Base-by-base conservation (phyloP, 345 rosid species). In the Populus ilicifolia region DNA sequence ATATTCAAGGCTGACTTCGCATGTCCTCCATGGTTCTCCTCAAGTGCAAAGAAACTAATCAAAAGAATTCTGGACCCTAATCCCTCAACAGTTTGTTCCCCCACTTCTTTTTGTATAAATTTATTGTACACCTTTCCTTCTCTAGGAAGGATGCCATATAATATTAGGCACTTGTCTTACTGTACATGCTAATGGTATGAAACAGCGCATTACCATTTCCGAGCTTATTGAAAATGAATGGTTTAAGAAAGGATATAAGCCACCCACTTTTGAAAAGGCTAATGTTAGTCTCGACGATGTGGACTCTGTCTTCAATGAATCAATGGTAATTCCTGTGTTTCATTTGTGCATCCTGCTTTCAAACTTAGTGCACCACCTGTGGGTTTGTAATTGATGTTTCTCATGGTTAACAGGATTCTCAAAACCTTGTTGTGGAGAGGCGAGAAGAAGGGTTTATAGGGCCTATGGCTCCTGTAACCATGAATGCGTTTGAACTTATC, bases 401-500 rank as follows among this genome's bases (percentile, higher is more conserved):
- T 83, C 25, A 73, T 75, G 65, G 73, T 36, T 71, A 41, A 72
- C 83, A 96, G 98, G 92, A 87, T 80, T 75, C 90, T 77, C 83
- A 14, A 62, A 87, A 89, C 85, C 91, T 94, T 80, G 97, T 96
- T 62, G 97, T 94, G 86, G 99, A 96, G 87, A 88, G 91, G 81
- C 90, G 92, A 73, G 96, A 87, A 78, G 93, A 83, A 82, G 91
- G 92, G 69, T 69, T 67, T 38, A 20, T 46, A 62, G 84, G 81
- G 36, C 86, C 84, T 38, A 84, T 75, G 44, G 89, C 88, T 61
- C 99, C 99, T 78, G 84, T 88, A 68, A 87, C 97, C 35, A 89
- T 96, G 99, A 96, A 96, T 84, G 98, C 99, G 12, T 96, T 96
- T 84, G 98, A 96, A 87, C 96, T 96, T 76, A 96, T 96, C 79